Evolutionary conservation across 257 asterid genomes (phyloP).

Genomic region (Handroanthus guayacan): DNA sequence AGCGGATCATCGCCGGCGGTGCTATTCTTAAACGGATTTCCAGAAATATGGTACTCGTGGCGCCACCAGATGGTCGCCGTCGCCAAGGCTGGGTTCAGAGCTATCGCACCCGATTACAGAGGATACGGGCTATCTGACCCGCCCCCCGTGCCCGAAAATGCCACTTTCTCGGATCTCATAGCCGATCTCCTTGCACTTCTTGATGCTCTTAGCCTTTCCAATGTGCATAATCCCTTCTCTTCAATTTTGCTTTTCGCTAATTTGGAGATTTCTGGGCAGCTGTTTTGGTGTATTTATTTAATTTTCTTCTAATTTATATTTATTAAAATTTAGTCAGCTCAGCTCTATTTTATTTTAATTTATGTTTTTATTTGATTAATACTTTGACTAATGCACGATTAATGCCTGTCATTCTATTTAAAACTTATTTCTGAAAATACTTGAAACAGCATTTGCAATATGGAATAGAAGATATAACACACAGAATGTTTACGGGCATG

Average conservation of each 20-base stretch:
- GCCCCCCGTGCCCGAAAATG: conserved; percentile 55
- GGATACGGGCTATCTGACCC: conserved; percentile 68
- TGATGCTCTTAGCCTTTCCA: conserved; percentile 46
- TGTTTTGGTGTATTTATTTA: not conserved
- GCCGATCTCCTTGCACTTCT: conserved; percentile 54
- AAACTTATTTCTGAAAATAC: too few relatives aligned
- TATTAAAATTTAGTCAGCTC: too few relatives aligned
- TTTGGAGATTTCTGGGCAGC: not conserved
- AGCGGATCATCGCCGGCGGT: conserved; percentile 49
- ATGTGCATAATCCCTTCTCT: conserved; percentile 31
- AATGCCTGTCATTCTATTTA: too few relatives aligned
- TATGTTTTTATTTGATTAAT: too few relatives aligned
- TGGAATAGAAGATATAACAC: too few relatives aligned
- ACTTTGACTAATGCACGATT: too few relatives aligned
- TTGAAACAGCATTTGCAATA: too few relatives aligned
- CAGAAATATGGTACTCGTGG: conserved; percentile 79
- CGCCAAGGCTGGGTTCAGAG: conserved; percentile 60
- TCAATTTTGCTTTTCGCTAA: not conserved
- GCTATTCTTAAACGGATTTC: conserved; percentile 69
- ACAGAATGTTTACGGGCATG: too few relatives aligned
- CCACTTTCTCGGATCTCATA: conserved; percentile 49
- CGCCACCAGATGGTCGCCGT: conserved; percentile 70
- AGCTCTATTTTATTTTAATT: not conserved
- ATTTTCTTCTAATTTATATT: not conserved
- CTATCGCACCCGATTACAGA: conserved; percentile 67